phyloP scores from a whole-genome alignment of 306 rosid species.

The Dryas octopetala region DNA sequence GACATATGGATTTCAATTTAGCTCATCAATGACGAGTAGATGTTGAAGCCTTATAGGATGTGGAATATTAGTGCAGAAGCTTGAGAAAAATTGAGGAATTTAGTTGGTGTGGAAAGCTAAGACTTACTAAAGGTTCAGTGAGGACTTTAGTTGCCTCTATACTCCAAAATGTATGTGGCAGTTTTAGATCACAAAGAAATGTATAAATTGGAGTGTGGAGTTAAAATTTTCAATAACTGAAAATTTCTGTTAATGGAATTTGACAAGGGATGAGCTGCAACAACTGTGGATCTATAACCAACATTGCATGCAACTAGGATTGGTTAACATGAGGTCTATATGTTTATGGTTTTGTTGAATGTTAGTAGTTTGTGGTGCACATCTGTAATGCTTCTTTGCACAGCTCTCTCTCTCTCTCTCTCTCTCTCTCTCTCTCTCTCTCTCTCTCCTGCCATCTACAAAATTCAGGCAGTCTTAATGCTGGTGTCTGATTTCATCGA shows the following conservation, averaged over 20 bases:
- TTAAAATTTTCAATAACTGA: neutral
- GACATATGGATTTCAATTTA: neutral
- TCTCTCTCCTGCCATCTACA: neutral
- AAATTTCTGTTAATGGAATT: conserved; percentile 1
- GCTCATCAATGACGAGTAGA: neutral
- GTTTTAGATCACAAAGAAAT: neutral
- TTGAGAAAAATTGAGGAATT: neutral
- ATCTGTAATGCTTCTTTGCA: neutral
- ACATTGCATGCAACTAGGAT: neutral
- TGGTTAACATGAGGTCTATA: conserved; percentile 7
- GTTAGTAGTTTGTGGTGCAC: conserved; percentile 11
- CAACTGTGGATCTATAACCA: neutral
- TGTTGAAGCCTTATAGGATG: neutral
- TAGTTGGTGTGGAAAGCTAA: neutral
- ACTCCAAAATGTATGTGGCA: neutral
- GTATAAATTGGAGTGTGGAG: neutral
- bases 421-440: conserved; percentile 1
- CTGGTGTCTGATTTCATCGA: neutral
- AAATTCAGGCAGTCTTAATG: neutral
- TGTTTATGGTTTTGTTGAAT: neutral
- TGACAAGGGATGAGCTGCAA: neutral
- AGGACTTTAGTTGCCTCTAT: neutral
- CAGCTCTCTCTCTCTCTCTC: neutral
- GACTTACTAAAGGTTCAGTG: neutral
- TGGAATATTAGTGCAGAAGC: neutral